Percentiles rank a stretch among this genome's conserved stretches.
Conservation (phyloP, 2,329 filamentous ascomycete genomes). For the Alternaria arbusti region DNA sequence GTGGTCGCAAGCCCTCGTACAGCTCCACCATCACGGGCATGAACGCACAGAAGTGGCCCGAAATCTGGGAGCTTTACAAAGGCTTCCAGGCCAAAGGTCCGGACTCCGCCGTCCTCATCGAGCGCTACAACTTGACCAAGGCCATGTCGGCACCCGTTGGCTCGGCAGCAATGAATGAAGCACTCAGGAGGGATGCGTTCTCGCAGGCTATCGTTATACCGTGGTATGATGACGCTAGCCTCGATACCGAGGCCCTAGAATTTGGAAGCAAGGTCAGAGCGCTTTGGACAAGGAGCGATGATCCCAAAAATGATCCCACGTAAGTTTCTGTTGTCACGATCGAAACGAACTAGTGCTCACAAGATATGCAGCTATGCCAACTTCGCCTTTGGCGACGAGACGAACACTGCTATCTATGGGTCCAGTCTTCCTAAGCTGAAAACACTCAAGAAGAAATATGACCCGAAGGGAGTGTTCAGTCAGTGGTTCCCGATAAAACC, state of each 20-base stretch:
- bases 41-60: conserved; percentile 47
- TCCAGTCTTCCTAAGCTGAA: conserved; percentile 23
- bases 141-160: conserved; percentile 24
- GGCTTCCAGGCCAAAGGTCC: conserved; percentile 46
- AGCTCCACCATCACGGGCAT: conserved; percentile 44
- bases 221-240: conserved; percentile 47
- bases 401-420: conserved; percentile 30
- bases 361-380: conserved; percentile 30
- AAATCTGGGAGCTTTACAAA: conserved; percentile 50
- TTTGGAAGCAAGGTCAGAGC: conserved; percentile 44
- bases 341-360: not conserved
- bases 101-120: conserved; percentile 44
- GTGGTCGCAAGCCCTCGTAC: conserved; percentile 51
- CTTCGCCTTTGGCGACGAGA: conserved; percentile 37
- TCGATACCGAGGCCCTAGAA: conserved; percentile 44
- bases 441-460: conserved; percentile 32
- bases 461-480: conserved; percentile 30
- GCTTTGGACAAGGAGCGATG: conserved; percentile 28
- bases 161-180: conserved; percentile 38
- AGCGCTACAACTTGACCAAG: conserved; percentile 48
- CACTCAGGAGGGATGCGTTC: conserved; percentile 38
- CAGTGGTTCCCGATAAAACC: conserved; percentile 36
- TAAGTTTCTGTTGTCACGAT: conserved; percentile 7
- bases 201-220: conserved; percentile 49
- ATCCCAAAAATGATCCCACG: conserved; percentile 26